Base-by-base conservation (phyloP, 306 rosid species). In the Ammopiptanthus mongolicus region DNA sequence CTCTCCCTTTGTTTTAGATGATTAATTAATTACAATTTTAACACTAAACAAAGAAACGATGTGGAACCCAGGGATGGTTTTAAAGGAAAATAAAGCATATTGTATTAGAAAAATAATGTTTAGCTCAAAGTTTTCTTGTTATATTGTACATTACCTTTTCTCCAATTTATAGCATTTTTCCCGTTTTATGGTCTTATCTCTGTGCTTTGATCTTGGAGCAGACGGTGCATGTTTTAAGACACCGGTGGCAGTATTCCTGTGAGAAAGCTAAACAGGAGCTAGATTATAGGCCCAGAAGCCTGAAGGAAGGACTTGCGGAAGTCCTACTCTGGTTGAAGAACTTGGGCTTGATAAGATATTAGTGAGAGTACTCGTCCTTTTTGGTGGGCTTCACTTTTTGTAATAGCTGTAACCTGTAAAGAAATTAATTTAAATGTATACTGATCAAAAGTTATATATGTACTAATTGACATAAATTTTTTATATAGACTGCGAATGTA, bases 231-330 rank as follows among this genome's bases (percentile, higher is more conserved):
- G 91, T 86, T 81, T 70, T 90, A 72, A 85, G 89, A 71, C 97
- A 91, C 65, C 84, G 76, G 31, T 95, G 97, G 97, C 91, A 88
- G 70, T 95, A 91, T 71, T 82, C 80, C 6, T 85, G 84, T 9
- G 78, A 75, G n/a, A 85, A 85, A 66, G 84, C 86, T 25, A 78
- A 71, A 66, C 42, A 0, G 72, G 88, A 82, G 58, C 82, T 85
- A 4, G 82, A 60, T 62, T 81, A 85, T 66, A 82, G 82, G 59
- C 97, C 95, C 46, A 88, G 93, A 81, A 79, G 88, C 78, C 79
- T 91, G 80, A 88, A 65, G 71, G 98, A 95, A 77, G 98, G 98
- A 15, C 81, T 91, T 47, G 88, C 73, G 7, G 98, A 91, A 80
- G 85, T 91, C 65, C 76, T 91, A 3, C 88, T 84, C 14, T 91